Evolutionary conservation across 768 basidiomycete species (phyloP).

Genomic region (Cubamyces lactineus): DNA sequence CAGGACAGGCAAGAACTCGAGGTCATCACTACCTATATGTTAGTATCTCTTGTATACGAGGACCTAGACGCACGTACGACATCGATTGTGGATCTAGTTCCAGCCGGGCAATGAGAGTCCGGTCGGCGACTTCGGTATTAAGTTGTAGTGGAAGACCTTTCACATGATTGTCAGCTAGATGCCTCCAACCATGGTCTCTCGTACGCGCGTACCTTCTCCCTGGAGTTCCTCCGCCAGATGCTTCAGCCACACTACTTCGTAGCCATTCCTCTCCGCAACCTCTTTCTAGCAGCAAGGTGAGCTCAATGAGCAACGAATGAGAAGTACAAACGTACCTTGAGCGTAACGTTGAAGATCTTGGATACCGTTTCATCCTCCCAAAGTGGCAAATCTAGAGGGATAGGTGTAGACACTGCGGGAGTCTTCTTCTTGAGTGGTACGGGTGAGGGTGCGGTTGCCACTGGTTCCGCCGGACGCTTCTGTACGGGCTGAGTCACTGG

Average conservation of each 20-base stretch:
- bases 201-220: slow-evolving; percentile 46
- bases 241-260: slow-evolving; percentile 85
- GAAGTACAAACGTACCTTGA: slow-evolving; percentile 60
- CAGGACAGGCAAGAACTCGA: slow-evolving; percentile 73
- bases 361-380: slow-evolving; percentile 81
- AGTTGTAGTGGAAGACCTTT: slow-evolving; percentile 43
- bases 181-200: not conserved
- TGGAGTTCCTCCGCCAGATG: slow-evolving; percentile 66
- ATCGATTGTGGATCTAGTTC: slow-evolving; percentile 75
- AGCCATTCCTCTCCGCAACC: slow-evolving; percentile 60
- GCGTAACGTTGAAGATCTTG: slow-evolving; percentile 73
- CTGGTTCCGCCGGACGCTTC: slow-evolving; percentile 35
- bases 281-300: slow-evolving; percentile 47
- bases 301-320: not conserved
- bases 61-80: slow-evolving; percentile 54
- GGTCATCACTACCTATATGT: slow-evolving; percentile 57
- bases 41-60: not conserved
- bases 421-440: slow-evolving; percentile 54
- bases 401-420: slow-evolving; percentile 26
- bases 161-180: not conserved
- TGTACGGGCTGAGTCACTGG: slow-evolving; percentile 24
- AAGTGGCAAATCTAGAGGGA: slow-evolving; percentile 54
- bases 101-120: slow-evolving; percentile 81
- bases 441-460: slow-evolving; percentile 35
- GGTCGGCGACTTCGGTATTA: slow-evolving; percentile 66